Base-by-base conservation (phyloP, 768 basidiomycete genomes). In the Boletus sp. region DNA sequence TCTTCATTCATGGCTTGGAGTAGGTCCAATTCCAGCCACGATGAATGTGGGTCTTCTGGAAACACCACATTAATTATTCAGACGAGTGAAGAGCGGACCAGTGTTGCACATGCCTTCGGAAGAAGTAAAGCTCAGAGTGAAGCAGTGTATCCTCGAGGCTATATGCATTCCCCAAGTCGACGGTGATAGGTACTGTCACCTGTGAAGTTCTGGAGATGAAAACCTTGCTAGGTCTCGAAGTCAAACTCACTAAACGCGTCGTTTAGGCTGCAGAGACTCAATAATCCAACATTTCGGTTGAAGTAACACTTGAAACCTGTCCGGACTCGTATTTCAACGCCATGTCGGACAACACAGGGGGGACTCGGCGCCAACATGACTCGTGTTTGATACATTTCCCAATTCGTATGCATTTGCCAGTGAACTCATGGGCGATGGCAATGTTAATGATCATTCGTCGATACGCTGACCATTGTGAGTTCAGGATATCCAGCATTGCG, bases 71-170 rank as follows among this genome's bases (percentile, higher is more conserved):
- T n/a, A 17, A 9, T 33, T 14, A 5, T 46, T 14, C 19, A 46
- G n/a, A 32, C 35, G 37, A 14, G 11, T 13, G 25, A 32, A 43
- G 35, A 21, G 11, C 23, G 29, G 13, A 13, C 47, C 27, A 21
- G 25, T 41, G 8, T 30, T 21, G 15, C 47, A 41, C 11, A 42
- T 56, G 10, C 30, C 42, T 27, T 25, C 25, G 25, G 14, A 47
- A 61, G 46, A 51, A 42, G 53, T 39, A 38, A 50, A 39, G 44
- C 25, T 40, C 46, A 39, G n/a, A 39, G 10, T 2, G 29, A 53
- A 55, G 64, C 60, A 35, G 47, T 65, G 56, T 51, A 11, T 23
- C 35, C 37, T 49, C 61, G 17, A 46, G 46, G 25, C 32, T 39
- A 21, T 33, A 32, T 38, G 27, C 47, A 25, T 43, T 53, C 44